A percentile compares a stretch with the other conserved stretches of the same genome.
Evolutionary conservation across 805 yeast species (phyloP).

Genomic region (Barnettozyma botsteinii): DNA sequence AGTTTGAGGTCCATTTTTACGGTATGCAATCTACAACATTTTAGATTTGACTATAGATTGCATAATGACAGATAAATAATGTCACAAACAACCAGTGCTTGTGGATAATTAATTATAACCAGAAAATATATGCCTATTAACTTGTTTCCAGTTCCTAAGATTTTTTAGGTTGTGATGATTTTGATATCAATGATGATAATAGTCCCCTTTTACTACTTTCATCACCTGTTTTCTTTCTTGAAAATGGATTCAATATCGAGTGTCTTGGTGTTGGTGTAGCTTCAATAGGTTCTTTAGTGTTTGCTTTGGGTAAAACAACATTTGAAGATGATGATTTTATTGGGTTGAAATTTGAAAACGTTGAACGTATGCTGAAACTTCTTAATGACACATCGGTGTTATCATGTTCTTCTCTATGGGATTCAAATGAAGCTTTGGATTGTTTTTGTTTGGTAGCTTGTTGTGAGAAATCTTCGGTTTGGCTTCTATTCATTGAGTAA

Average conservation of each 20-base stretch:
- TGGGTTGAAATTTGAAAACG: constrained; percentile 9
- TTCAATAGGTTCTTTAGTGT: too few relatives aligned
- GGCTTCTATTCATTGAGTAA: background rate
- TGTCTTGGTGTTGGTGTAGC: background rate
- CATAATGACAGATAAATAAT: background rate
- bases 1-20: too few relatives aligned
- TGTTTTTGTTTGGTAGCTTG: background rate
- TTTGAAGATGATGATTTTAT: constrained; percentile 8
- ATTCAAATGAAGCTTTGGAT: background rate
- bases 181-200: background rate
- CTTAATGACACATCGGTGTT: constrained; percentile 1
- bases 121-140: too few relatives aligned
- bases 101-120: background rate
- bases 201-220: background rate
- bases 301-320: background rate
- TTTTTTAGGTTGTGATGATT: background rate
- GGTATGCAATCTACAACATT: too few relatives aligned
- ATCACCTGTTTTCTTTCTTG: background rate
- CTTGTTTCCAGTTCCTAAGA: too few relatives aligned
- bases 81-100: constrained; percentile 1
- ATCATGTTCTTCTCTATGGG: background rate
- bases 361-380: constrained; percentile 7
- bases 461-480: background rate
- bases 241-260: constrained; percentile 1
- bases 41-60: too few relatives aligned